A percentile compares a stretch with the other conserved stretches of the same genome.
Conservation (phyloP, 331 rosid species). For the Malus hybrid region DNA sequence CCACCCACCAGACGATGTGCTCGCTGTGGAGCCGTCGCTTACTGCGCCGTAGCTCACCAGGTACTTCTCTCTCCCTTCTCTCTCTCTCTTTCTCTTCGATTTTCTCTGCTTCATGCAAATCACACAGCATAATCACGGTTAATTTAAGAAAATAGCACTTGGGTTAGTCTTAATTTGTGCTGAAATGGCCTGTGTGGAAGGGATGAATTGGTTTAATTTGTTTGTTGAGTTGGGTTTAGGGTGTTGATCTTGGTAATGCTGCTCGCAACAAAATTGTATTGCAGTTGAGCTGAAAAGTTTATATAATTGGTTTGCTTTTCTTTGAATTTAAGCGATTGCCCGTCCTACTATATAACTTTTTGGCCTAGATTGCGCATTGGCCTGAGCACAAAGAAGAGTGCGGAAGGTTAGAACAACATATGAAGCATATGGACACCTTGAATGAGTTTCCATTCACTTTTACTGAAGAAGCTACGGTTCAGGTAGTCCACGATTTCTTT, state of each 20-base stretch:
- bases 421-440: conserved; percentile 46
- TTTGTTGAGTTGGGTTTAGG: neutral
- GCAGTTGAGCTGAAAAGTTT: neutral
- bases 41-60: conserved; percentile 82
- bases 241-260: neutral
- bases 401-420: conserved; percentile 66
- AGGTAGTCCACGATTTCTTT: conserved; percentile 30
- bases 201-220: neutral
- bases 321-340: neutral
- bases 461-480: conserved; percentile 48
- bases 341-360: neutral
- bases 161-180: conserved; percentile 4
- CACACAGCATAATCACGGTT: neutral
- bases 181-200: neutral
- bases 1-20: conserved; percentile 53
- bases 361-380: conserved; percentile 66
- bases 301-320: neutral
- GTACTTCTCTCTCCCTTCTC: conserved; percentile 17
- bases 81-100: neutral
- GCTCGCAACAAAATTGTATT: neutral
- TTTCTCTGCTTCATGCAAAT: neutral
- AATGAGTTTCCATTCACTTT: conserved; percentile 81
- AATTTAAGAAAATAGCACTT: neutral
- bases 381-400: conserved; percentile 76
- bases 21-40: conserved; percentile 82